Conservation (phyloP, 2,329 filamentous ascomycete genomes). For the Byssochlamys sp. region DNA sequence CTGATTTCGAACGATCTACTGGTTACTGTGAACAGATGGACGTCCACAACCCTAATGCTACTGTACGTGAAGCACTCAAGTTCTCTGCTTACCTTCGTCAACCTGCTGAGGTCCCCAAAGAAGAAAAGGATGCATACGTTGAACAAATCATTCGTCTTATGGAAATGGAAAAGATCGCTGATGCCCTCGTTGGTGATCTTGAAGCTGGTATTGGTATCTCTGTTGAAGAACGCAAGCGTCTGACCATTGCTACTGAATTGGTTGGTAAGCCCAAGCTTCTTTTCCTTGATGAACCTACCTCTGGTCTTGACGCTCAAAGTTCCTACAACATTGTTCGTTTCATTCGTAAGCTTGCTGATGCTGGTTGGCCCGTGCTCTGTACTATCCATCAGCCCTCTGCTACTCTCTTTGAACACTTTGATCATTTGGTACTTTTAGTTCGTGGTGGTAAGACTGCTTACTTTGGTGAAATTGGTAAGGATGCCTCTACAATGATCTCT, state of each 20-base stretch:
- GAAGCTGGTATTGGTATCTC: slow-evolving; percentile 69
- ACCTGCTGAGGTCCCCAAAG: slow-evolving; percentile 57
- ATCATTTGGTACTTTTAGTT: slow-evolving; percentile 55
- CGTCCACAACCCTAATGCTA: slow-evolving; percentile 72
- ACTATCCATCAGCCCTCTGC: slow-evolving; percentile 94
- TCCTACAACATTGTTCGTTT: no score
- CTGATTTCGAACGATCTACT: slow-evolving; percentile 82
- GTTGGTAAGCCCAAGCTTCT: slow-evolving; percentile 84
- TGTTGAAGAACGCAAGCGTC: slow-evolving; percentile 58
- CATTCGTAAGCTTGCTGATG: no score
- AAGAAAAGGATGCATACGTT: slow-evolving; percentile 78
- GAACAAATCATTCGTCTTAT: slow-evolving; percentile 83
- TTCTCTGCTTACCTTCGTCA: slow-evolving; percentile 83
- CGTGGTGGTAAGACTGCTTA: slow-evolving; percentile 59
- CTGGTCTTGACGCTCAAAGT: slow-evolving; percentile 81
- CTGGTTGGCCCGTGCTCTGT: slow-evolving; percentile 90
- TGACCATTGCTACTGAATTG: slow-evolving; percentile 93
- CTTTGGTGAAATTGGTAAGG: slow-evolving; percentile 56
- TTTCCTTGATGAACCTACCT: slow-evolving; percentile 91
- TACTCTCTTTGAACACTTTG: slow-evolving; percentile 82
- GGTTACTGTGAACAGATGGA: slow-evolving; percentile 91
- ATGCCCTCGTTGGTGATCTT: slow-evolving; percentile 86
- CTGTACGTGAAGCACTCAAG: slow-evolving; percentile 76
- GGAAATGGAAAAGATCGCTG: slow-evolving; percentile 82
- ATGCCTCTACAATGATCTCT: slow-evolving; percentile 47